Evolutionary conservation across 164 flowering plant genomes (phyloP).

Genomic region (Santalum album): DNA sequence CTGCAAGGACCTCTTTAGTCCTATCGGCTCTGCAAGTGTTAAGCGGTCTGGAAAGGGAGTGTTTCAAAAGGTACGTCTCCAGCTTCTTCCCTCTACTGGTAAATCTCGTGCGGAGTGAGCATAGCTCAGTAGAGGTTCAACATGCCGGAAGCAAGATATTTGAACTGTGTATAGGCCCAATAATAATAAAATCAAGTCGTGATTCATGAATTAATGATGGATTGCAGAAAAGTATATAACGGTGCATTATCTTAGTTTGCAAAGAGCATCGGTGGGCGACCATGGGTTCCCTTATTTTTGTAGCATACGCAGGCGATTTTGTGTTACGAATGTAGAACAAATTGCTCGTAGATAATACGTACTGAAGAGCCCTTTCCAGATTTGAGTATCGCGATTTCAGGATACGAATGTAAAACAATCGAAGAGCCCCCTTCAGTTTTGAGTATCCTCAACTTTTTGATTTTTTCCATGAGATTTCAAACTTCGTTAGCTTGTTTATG

Average conservation of each 20-base stretch:
- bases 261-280: too few relatives aligned
- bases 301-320: neutral
- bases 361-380: neutral
- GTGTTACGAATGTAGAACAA: neutral
- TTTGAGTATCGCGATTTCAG: too few relatives aligned
- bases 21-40: conserved; percentile 53
- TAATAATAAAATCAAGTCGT: conserved; percentile 42
- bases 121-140: conserved; percentile 81
- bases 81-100: conserved; percentile 68
- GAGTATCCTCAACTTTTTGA: too few relatives aligned
- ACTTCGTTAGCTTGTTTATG: too few relatives aligned
- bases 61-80: conserved; percentile 44
- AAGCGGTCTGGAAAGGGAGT: conserved; percentile 38
- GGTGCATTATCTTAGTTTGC: too few relatives aligned
- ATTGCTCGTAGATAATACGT: neutral
- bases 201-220: conserved; percentile 7
- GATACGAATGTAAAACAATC: too few relatives aligned
- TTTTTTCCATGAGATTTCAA: too few relatives aligned
- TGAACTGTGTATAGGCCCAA: conserved; percentile 72
- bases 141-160: conserved; percentile 54
- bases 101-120: conserved; percentile 79
- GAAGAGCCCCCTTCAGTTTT: too few relatives aligned
- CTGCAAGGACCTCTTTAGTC: conserved; percentile 64
- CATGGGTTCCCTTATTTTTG: neutral
- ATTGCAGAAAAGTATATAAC: neutral